Evolutionary conservation across 495 filamentous ascomycete genomes (phyloP).

Genomic region (Lasiosphaeria hispida): DNA sequence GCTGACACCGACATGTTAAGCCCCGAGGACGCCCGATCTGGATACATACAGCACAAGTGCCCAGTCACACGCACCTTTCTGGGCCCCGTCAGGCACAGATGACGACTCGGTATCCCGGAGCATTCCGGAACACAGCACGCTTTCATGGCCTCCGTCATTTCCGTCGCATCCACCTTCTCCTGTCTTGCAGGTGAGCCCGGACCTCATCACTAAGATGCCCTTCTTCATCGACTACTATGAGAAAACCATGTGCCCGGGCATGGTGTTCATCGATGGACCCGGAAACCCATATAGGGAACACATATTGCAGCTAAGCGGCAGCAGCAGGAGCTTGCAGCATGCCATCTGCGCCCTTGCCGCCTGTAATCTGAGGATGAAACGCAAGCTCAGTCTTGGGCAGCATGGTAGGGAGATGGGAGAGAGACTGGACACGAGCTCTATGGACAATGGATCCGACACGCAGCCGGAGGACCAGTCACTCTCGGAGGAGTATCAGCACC

Average conservation of each 20-base stretch:
- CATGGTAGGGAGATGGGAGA: conserved; percentile 40
- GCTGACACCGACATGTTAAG: conserved; percentile 12
- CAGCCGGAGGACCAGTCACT: conserved; percentile 50
- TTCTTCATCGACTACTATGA: conserved; percentile 77
- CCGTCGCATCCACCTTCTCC: conserved; percentile 28
- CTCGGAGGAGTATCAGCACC: conserved; percentile 79
- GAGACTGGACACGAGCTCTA: conserved; percentile 34
- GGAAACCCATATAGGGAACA: conserved; percentile 82
- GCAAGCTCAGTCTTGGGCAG: conserved; percentile 53
- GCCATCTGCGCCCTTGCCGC: conserved; percentile 87
- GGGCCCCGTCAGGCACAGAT: conserved; percentile 40
- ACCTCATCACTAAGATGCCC: conserved; percentile 55
- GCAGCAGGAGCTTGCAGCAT: conserved; percentile 81
- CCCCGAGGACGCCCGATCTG: conserved; percentile 44
- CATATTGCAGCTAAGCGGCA: conserved; percentile 72
- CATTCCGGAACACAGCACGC: conserved; percentile 23
- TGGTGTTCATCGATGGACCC: conserved; percentile 86
- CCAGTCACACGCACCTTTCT: conserved; percentile 43
- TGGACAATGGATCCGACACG: conserved; percentile 34
- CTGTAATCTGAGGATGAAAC: conserved; percentile 72
- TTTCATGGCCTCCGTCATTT: conserved; percentile 26
- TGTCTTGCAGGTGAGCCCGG: conserved; percentile 43
- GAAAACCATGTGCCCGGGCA: conserved; percentile 84
- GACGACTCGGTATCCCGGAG: conserved; percentile 40
- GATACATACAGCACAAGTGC: conserved; percentile 46